A percentile compares a stretch with the other conserved stretches of the same genome.
Evolutionary conservation across 257 asterid species (phyloP).

Genomic region (Catharanthus roseus): DNA sequence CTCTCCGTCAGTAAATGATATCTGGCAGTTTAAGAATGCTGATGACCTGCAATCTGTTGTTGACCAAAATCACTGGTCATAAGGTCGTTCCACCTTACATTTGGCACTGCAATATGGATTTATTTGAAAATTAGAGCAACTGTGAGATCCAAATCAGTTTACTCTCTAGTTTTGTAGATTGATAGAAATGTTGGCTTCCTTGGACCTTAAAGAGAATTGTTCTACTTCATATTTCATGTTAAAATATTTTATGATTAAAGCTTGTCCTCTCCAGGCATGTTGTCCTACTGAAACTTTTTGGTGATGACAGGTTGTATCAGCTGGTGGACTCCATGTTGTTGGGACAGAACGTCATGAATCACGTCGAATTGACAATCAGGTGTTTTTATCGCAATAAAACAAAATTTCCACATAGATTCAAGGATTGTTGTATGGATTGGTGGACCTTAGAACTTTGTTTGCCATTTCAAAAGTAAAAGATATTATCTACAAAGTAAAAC

Average conservation of each 20-base stretch:
- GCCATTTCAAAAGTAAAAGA: neutral
- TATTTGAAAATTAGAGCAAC: neutral
- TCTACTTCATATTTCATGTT: neutral
- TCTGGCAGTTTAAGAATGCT: neutral
- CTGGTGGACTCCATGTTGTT: slow-evolving; percentile 97
- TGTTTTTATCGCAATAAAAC: slow-evolving; percentile 11
- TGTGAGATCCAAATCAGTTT: neutral
- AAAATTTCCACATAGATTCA: neutral
- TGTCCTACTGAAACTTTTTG: slow-evolving; percentile 2
- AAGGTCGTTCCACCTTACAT: neutral
- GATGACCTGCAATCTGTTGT: neutral
- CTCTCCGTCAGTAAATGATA: neutral
- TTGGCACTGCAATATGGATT: neutral
- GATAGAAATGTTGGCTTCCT: slow-evolving; percentile 4
- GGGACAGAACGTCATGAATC: slow-evolving; percentile 99
- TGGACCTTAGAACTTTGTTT: neutral
- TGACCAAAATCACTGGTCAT: neutral
- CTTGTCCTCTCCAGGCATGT: neutral
- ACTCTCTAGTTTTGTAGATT: neutral
- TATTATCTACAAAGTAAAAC: neutral
- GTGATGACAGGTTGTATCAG: slow-evolving; percentile 66
- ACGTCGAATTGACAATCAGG: slow-evolving; percentile 99
- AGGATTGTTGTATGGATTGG: neutral
- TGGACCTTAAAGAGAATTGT: neutral
- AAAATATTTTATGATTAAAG: neutral